Evolutionary conservation across 1,284 basidiomycete species (phyloP), one percentile per base, ranked within the genome.

Genomic region (Leucoagaricus sp.): DNA sequence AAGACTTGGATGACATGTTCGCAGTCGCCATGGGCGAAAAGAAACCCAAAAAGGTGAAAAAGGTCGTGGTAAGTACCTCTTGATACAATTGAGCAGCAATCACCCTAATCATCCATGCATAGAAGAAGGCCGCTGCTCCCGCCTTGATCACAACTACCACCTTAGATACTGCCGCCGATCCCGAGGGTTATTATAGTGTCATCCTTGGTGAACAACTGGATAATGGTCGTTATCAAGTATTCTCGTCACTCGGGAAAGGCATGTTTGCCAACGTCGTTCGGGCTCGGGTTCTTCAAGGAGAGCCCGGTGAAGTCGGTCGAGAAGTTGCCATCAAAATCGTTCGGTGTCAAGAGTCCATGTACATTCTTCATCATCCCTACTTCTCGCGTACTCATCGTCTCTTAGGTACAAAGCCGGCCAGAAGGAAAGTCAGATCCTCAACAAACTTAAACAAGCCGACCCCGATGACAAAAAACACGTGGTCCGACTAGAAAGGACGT

Each of bases 311-410:
- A 64, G 66, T 74, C 9, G 86, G 85, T 2, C 85, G 83, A 64
- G 96, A 99, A 68, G 96, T 99, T 1, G 97, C 97, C 0, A 98
- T 99, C 75, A 99, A 99, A 74, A 95, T 99, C 62, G 89, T 98
- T 49, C 81, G 97, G 34, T 90, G 88, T 64, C 97, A 99, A 70
- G 96, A 99, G 72, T 94, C 92, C 41, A 99, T 99, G 97, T 96
- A 60, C 63, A 92, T 29, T 38, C 21, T 34, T 55, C 57, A 48
- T 38, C 26, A 41, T 45, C 42, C 61, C 13, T 58, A 26, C 52
- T 7, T 42, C 33, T 28, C 23, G 28, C 17, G 25, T 48, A 44
- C 41, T 40, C 42, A 29, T 57, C 62, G 57, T 42, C 45, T 36
- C 53, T 50, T 34, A 96, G 94, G 94, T 92, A 94, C 74, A 93